Base-by-base conservation (phyloP, 352 stramenopile species). In the Phytopythium helicoides region DNA sequence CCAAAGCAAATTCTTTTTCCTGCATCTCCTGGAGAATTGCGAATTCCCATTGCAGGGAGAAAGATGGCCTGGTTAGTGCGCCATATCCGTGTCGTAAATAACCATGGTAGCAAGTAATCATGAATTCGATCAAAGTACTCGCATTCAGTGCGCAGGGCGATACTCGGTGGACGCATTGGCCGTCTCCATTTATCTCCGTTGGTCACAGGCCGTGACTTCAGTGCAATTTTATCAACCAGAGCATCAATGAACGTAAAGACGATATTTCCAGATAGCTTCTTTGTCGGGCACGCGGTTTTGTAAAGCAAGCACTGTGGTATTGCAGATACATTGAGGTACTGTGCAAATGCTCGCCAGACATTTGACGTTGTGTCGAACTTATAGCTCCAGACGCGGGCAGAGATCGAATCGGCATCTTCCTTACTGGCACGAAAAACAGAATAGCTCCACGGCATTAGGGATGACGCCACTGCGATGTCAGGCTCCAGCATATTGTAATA, bases 281-380 rank as follows among this genome's bases (percentile, higher is more conserved):
- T 5, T 0, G 12, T 38, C 3, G 58, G 18, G n/a, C 64, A 77
- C 2, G 23, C 9, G 2, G 9, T 54, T 3, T n/a, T 46, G 28
- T 77, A 74, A 16, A 72, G 33, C 12, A 77, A 40, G 23, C 68
- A 77, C 7, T 48, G 35, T 4, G 64, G 68, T 15, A 60, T 70
- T 10, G 57, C 28, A 3, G 54, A 6, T 7, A 57, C 25, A 1
- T 38, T 21, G 19, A 69, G 52, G 14, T 54, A 64, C 1, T 39
- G 42, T 21, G 58, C 61, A 47, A 77, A 72, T 11, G 64, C 61
- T 0, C 64, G 64, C 55, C 56, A 70, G 0, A 34, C 47, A 21
- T 72, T 59, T 0, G 61, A 77, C 18, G 64, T 70, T 5, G 68
- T 72, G 39, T 77, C 68, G 11, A 58, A 69, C 36, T 76, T 76